Evolutionary conservation across 805 yeast species (phyloP), one percentile per base, ranked within the genome.

Genomic region (Sporopachydermia lactativora): DNA sequence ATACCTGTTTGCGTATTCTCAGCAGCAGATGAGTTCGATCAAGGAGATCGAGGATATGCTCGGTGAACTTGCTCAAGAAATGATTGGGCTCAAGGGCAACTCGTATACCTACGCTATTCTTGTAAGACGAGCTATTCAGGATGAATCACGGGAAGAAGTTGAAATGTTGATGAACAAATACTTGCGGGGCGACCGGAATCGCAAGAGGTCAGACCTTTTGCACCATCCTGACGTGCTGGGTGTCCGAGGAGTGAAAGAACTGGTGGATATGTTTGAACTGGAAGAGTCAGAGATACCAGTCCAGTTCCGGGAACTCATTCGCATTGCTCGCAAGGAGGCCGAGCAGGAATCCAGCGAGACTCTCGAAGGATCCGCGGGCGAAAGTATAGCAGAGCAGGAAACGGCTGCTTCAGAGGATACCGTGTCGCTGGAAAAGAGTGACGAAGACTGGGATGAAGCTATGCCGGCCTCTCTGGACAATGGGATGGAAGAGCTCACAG

Each of bases 41-140:
- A 42, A 48, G 3, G 73, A 71, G 15, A 59, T 78, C 6, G 65
- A 70, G 36, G 48, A 49, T 0, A 70, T 66, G 57, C 55, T 73
- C 15, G 43, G 49, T 15, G 50, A 48, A 3, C 60, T 71, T 45
- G 41, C 42, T 17, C 24, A 35, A 5, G 48, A 52, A 36, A 62
- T 65, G 40, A 52, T 59, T 2, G 53, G 52, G 15, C 47, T 58
- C 17, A 44, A 52, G 18, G 68, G 73, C 17, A 73, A 79, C 52
- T 73, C 71, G 43, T 65, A 73, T 45, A 75, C 86, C 0, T 60
- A 64, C 35, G 82, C 89, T 18, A 70, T 81, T 14, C 50, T 78
- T 45, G 57, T 75, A 5, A 66, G 72, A 40, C 70, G 71, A 45
- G 60, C 71, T 2, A 51, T 61, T 24, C 43, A 39, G 5, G 37